These are phyloP conservation scores for Aspergillus awamori DNA, from an alignment of 2,329 filamentous ascomycete genomes.

Conservation along the genomic window DNA sequence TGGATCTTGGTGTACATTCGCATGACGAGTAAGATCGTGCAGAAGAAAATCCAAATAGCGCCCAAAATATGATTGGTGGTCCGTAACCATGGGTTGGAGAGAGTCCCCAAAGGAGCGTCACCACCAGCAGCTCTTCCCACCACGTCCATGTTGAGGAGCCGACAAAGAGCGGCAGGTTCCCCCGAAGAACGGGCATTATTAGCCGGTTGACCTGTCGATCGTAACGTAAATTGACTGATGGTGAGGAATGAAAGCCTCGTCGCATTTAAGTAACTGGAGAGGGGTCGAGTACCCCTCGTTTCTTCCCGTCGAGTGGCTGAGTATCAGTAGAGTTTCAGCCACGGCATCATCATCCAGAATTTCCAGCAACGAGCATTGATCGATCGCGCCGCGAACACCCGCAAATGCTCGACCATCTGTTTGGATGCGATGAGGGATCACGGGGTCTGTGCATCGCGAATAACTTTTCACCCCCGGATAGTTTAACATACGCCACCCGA, in stretches of 20 bases:
- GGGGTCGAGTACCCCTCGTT: not conserved
- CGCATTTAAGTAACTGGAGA: not conserved
- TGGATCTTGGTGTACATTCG: constrained; percentile 21
- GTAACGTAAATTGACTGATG: not conserved
- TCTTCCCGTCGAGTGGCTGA: not conserved
- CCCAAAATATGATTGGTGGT: constrained; percentile 15
- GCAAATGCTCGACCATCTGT: not conserved
- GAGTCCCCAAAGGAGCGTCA: not conserved
- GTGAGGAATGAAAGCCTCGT: not conserved
- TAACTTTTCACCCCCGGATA: not conserved
- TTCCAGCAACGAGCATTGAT: not conserved
- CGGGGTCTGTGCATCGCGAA: not conserved
- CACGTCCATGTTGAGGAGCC: constrained; percentile 5
- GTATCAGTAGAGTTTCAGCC: not conserved
- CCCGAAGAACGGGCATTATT: not conserved
- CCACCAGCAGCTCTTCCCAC: not conserved
- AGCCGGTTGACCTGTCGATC: not conserved
- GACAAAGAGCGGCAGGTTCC: too few species aligned
- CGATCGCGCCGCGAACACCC: not conserved
- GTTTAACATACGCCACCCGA: not conserved
- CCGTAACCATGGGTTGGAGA: constrained; percentile 1
- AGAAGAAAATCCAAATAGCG: constrained; percentile 13
- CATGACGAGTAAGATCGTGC: constrained; percentile 15
- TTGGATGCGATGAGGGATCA: not conserved
- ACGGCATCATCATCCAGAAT: not conserved